phyloP scores from a whole-genome alignment of 1,284 basidiomycete species.

The Austroboletus sp. region DNA sequence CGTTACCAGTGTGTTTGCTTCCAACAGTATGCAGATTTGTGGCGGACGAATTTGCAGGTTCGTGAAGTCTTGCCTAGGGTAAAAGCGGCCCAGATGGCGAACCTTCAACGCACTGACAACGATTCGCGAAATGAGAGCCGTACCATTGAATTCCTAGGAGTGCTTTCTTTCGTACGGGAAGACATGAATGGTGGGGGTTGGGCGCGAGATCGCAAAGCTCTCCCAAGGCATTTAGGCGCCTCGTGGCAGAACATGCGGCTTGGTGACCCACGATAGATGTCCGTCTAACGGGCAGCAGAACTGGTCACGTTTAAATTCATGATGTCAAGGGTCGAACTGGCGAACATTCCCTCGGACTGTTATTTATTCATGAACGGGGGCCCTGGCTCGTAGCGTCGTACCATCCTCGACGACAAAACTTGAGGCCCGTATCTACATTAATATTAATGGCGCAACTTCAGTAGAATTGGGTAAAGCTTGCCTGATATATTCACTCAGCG shows the following conservation, averaged over 20 bases:
- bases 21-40: not conserved
- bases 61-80: slow-evolving; percentile 1
- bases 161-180: not conserved
- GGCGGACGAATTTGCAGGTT: not conserved
- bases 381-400: not conserved
- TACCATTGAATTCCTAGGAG: not conserved
- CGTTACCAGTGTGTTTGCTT: slow-evolving; percentile 12
- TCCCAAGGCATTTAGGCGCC: slow-evolving; percentile 11
- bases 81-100: not conserved
- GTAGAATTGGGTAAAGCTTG: slow-evolving; percentile 9
- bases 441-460: not conserved
- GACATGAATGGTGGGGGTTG: slow-evolving; percentile 1
- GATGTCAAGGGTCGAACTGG: slow-evolving; percentile 8
- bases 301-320: not conserved
- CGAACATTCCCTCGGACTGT: slow-evolving; percentile 7
- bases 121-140: not conserved
- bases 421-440: not conserved
- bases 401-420: slow-evolving; percentile 8
- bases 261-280: slow-evolving; percentile 6
- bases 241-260: slow-evolving; percentile 25
- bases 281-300: slow-evolving; percentile 1
- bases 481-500: slow-evolving; percentile 6
- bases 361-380: slow-evolving; percentile 3
- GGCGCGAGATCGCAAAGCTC: slow-evolving; percentile 2
- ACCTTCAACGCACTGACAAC: slow-evolving; percentile 3